Evolutionary conservation across 1,284 basidiomycete species (phyloP).

Genomic region (Ceratobasidium sp.): DNA sequence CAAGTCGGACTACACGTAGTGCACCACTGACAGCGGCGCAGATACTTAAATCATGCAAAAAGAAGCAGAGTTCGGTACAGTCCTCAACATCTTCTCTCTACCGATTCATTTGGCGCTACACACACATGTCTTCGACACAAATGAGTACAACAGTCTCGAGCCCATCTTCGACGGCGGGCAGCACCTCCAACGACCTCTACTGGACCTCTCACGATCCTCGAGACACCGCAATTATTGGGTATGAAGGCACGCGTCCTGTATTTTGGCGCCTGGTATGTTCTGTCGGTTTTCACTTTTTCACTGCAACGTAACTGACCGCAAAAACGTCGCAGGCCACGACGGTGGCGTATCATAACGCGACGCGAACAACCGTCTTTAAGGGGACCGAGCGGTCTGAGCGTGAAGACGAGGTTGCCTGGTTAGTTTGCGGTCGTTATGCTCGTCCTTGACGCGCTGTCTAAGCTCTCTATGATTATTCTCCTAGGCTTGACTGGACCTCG

Average conservation of each 20-base stretch:
- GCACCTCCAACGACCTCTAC: slow-evolving; percentile 62
- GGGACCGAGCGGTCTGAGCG: slow-evolving; percentile 14
- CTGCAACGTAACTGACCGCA: not conserved
- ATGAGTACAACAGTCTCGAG: slow-evolving; percentile 16
- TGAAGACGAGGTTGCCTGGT: slow-evolving; percentile 41
- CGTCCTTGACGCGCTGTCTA: not conserved
- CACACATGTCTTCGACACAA: not conserved
- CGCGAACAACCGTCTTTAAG: slow-evolving; percentile 30
- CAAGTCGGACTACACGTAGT: slow-evolving; percentile 1
- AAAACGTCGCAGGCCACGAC: slow-evolving; percentile 27
- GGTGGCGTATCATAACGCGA: slow-evolving; percentile 40
- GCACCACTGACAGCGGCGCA: not conserved
- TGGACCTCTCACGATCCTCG: slow-evolving; percentile 72
- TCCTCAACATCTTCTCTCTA: slow-evolving; percentile 11
- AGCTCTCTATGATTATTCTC: not conserved
- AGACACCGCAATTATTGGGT: slow-evolving; percentile 70
- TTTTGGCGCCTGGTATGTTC: slow-evolving; percentile 56
- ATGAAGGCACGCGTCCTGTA: slow-evolving; percentile 66
- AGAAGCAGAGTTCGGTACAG: not conserved
- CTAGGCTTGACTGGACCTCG: slow-evolving; percentile 64
- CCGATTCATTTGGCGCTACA: slow-evolving; percentile 2
- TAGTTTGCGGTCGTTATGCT: not conserved
- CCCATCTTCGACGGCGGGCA: slow-evolving; percentile 14
- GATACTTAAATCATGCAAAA: slow-evolving; percentile 20
- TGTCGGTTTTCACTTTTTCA: not conserved